A percentile compares a stretch with the other conserved stretches of the same genome.
Conservation (phyloP, 2,329 filamentous ascomycete species). For the Pseudogymnoascus sp. region DNA sequence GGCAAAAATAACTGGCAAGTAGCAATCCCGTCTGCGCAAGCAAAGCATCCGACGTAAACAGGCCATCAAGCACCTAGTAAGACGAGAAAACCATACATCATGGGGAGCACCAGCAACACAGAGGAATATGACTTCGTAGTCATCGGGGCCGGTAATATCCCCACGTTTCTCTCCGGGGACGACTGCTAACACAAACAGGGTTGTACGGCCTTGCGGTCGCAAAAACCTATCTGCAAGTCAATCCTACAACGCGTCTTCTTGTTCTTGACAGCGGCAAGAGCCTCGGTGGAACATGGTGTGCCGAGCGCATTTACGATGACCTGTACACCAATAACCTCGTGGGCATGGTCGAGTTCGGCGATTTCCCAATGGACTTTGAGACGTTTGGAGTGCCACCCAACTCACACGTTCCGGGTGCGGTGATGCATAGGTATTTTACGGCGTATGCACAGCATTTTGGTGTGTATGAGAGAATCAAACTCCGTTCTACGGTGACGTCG, state of each 20-base stretch:
- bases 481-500: slow-evolving; percentile 39
- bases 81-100: neutral
- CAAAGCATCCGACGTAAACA: neutral
- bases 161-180: neutral
- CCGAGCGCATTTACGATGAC: slow-evolving; percentile 56
- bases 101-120: neutral
- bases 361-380: slow-evolving; percentile 43
- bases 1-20: neutral
- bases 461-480: slow-evolving; percentile 38
- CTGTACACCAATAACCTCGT: slow-evolving; percentile 65
- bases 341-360: slow-evolving; percentile 64
- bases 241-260: slow-evolving; percentile 45
- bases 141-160: slow-evolving; percentile 37
- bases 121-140: slow-evolving; percentile 26
- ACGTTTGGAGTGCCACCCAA: slow-evolving; percentile 27
- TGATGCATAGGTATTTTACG: slow-evolving; percentile 47
- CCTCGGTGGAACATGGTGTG: slow-evolving; percentile 61
- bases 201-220: slow-evolving; percentile 50
- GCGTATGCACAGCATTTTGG: slow-evolving; percentile 46
- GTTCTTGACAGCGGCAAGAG: slow-evolving; percentile 50
- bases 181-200: slow-evolving; percentile 26
- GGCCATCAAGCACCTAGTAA: neutral
- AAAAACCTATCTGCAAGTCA: slow-evolving; percentile 49
- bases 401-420: slow-evolving; percentile 49
- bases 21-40: neutral